Conservation (phyloP, 805 yeast species). For the Candida nemodendra region DNA sequence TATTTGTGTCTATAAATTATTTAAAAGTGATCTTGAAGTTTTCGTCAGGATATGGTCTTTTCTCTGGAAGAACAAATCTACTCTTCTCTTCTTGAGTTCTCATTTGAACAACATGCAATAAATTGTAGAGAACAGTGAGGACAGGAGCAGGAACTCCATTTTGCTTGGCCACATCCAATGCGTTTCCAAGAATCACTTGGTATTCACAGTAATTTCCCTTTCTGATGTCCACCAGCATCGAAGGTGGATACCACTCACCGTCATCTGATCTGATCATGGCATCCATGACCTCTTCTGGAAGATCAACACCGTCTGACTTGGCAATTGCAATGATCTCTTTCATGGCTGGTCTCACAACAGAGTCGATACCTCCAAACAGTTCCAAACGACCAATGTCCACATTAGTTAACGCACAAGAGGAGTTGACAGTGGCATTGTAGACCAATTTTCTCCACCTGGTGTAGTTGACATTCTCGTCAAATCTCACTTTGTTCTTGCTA, state of each 20-base stretch:
- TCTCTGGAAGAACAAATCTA: constrained; percentile 29
- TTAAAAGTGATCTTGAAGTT: constrained; percentile 17
- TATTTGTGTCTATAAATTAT: too few species aligned
- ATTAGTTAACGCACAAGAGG: constrained; percentile 42
- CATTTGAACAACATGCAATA: constrained; percentile 32
- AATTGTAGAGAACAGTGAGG: constrained; percentile 25
- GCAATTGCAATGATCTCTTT: constrained; percentile 45
- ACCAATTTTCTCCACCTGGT: constrained; percentile 47
- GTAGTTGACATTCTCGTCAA: constrained; percentile 37
- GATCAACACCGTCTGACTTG: constrained; percentile 43
- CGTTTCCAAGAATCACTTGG: constrained; percentile 44
- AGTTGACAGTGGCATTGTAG: constrained; percentile 47
- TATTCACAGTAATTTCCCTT: constrained; percentile 43
- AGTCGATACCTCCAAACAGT: constrained; percentile 28
- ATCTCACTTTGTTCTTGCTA: constrained; percentile 28
- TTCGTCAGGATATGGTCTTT: constrained; percentile 29
- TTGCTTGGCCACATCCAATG: constrained; percentile 31
- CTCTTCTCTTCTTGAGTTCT: constrained; percentile 32
- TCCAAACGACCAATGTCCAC: constrained; percentile 40
- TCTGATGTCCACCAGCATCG: constrained; percentile 47
- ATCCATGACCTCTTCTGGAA: constrained; percentile 35
- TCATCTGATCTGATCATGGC: constrained; percentile 41
- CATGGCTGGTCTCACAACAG: constrained; percentile 41
- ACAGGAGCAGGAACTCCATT: constrained; percentile 33
- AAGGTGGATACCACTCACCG: constrained; percentile 42